phyloP scores from a whole-genome alignment of 495 filamentous ascomycete species.

The Xylaria intraflava region DNA sequence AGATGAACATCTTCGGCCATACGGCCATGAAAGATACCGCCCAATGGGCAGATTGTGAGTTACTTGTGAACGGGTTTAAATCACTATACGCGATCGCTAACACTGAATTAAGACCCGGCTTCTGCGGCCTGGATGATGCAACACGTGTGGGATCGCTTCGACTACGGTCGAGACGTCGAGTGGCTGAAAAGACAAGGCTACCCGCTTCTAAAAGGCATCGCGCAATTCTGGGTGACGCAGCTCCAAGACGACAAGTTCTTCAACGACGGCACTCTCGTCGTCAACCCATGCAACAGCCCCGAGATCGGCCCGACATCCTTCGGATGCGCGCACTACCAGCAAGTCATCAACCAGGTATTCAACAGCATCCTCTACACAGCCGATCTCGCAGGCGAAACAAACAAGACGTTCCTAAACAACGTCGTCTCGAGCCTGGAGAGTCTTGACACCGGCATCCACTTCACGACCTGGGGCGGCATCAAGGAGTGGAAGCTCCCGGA shows the following conservation, averaged over 20 bases:
- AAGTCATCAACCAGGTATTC: slow-evolving; percentile 40
- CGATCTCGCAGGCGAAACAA: slow-evolving; percentile 14
- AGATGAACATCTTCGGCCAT: slow-evolving; percentile 42
- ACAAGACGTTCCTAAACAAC: slow-evolving; percentile 22
- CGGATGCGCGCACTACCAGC: slow-evolving; percentile 46
- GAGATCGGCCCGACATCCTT: slow-evolving; percentile 49
- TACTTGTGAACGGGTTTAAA: not conserved
- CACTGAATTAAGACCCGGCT: slow-evolving; percentile 31
- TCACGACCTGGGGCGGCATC: slow-evolving; percentile 38
- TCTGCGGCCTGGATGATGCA: slow-evolving; percentile 47
- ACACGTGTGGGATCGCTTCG: slow-evolving; percentile 43
- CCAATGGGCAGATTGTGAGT: slow-evolving; percentile 28
- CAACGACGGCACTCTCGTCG: slow-evolving; percentile 46
- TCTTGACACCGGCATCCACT: slow-evolving; percentile 42
- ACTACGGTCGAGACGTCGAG: slow-evolving; percentile 37
- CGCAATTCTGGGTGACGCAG: slow-evolving; percentile 43
- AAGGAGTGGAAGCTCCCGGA: slow-evolving; percentile 46
- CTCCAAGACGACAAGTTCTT: slow-evolving; percentile 39
- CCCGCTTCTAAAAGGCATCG: slow-evolving; percentile 42
- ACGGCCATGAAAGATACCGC: slow-evolving; percentile 37
- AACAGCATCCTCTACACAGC: slow-evolving; percentile 27
- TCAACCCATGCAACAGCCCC: slow-evolving; percentile 46
- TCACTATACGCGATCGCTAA: not conserved
- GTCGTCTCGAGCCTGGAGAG: slow-evolving; percentile 23
- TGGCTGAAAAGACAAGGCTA: slow-evolving; percentile 40